Evolutionary conservation across 2,329 filamentous ascomycete genomes (phyloP).

Genomic region (Davidsoniella eucalypti): DNA sequence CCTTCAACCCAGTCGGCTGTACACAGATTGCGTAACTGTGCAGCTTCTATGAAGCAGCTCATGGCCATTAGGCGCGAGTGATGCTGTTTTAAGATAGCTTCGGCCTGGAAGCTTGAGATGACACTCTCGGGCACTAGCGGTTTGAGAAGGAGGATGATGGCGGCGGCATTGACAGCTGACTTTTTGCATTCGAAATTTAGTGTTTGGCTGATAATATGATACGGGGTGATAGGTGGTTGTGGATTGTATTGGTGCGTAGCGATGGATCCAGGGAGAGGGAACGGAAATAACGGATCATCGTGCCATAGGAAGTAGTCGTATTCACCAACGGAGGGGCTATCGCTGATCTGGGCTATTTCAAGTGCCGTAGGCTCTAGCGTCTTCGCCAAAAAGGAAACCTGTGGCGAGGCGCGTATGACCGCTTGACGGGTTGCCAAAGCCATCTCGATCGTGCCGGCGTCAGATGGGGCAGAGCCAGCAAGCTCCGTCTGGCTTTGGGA

Average conservation of each 20-base stretch:
- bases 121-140: constrained; percentile 38
- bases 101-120: constrained; percentile 39
- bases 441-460: constrained; percentile 6
- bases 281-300: constrained; percentile 38
- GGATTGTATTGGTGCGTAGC: neutral
- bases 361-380: constrained; percentile 6
- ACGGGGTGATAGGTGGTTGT: constrained; percentile 35
- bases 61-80: constrained; percentile 43
- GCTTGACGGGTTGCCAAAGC: constrained; percentile 6
- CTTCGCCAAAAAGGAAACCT: neutral
- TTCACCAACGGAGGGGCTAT: constrained; percentile 20
- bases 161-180: constrained; percentile 41
- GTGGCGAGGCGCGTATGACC: neutral
- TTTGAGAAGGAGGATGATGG: constrained; percentile 42
- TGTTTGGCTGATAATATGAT: constrained; percentile 34
- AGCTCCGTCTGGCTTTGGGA: constrained; percentile 3
- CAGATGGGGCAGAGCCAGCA: constrained; percentile 1
- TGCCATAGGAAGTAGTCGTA: constrained; percentile 43
- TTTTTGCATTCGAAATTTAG: constrained; percentile 39
- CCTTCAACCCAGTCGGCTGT: constrained; percentile 38
- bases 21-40: constrained; percentile 44
- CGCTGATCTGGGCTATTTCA: constrained; percentile 14
- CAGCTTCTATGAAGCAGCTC: constrained; percentile 42
- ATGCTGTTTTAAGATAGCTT: constrained; percentile 40
- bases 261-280: constrained; percentile 20